phyloP scores from a whole-genome alignment of 257 asterid genomes.

The Pogostemon cablin region DNA sequence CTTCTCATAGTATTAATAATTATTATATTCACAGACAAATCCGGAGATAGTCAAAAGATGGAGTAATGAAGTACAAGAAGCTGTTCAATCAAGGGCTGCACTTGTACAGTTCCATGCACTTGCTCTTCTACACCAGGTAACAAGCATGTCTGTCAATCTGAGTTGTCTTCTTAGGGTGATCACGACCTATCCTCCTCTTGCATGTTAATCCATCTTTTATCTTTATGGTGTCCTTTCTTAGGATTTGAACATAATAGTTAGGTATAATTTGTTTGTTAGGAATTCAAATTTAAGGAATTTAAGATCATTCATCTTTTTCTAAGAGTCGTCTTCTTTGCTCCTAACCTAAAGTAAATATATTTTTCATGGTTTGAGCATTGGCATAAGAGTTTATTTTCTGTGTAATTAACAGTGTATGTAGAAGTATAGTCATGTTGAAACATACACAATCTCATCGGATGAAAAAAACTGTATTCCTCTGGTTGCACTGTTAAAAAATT shows the following conservation, averaged over 20 bases:
- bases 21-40: slow-evolving; percentile 57
- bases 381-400: slow-evolving; percentile 5
- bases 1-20: slow-evolving; percentile 27
- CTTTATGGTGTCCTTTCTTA: neutral
- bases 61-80: slow-evolving; percentile 99
- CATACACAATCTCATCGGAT: slow-evolving; percentile 6
- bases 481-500: neutral
- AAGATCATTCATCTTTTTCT: neutral
- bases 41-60: slow-evolving; percentile 95
- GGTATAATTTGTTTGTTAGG: neutral
- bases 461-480: slow-evolving; percentile 6
- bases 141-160: slow-evolving; percentile 9
- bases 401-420: neutral
- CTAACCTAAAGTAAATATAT: slow-evolving; percentile 1
- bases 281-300: neutral
- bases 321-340: neutral
- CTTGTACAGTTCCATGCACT: slow-evolving; percentile 96
- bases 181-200: neutral
- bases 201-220: neutral
- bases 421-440: slow-evolving; percentile 8
- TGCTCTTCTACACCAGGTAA: slow-evolving; percentile 90
- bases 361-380: neutral
- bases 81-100: slow-evolving; percentile 93
- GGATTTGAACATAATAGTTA: neutral
- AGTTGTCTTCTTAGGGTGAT: neutral